Conservation (phyloP, 2,329 filamentous ascomycete genomes). For the Penicillium nordicum region DNA sequence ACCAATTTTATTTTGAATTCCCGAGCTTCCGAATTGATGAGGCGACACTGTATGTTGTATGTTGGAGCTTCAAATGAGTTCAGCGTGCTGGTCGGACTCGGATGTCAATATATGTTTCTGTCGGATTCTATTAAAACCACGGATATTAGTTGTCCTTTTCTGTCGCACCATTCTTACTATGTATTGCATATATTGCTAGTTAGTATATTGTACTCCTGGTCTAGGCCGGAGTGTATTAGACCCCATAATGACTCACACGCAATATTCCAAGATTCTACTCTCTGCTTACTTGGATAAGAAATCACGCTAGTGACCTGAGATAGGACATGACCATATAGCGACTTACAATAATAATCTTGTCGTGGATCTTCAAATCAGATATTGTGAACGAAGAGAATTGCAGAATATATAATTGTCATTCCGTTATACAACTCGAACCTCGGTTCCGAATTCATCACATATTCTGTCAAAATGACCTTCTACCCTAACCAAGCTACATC, state of each 20-base stretch:
- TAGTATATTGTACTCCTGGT: background rate
- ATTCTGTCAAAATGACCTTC: constrained; percentile 3
- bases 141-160: background rate
- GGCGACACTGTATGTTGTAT: too few species aligned
- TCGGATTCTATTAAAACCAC: background rate
- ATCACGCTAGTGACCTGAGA: background rate
- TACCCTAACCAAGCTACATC: constrained; percentile 13
- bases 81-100: background rate
- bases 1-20: background rate
- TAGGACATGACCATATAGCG: background rate
- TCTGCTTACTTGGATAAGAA: background rate
- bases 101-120: too few species aligned
- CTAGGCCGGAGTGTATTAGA: background rate
- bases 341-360: too few species aligned
- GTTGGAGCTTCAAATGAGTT: background rate
- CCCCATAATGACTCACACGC: background rate
- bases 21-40: background rate
- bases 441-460: background rate
- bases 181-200: background rate
- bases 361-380: background rate
- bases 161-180: background rate
- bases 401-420: background rate
- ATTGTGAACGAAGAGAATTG: background rate
- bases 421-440: background rate
- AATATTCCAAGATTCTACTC: background rate